Base-by-base conservation (phyloP, 2,329 filamentous ascomycete species). In the Orbilia ellipsospora region DNA sequence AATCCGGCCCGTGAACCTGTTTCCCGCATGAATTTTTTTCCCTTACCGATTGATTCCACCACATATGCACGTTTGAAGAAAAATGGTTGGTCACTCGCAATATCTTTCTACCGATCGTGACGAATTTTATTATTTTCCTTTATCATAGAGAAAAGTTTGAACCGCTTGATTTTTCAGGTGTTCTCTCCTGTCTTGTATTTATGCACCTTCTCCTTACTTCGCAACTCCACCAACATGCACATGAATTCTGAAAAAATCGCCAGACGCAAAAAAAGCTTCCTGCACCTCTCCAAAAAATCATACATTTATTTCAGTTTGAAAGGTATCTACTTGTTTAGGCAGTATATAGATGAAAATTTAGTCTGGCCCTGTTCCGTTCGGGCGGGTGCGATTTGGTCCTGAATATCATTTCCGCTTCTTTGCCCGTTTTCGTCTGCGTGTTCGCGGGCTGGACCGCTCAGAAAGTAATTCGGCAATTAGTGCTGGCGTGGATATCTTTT, bases 1-100 rank as follows among this genome's bases (percentile, higher is more conserved):
- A 36, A 50, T 12, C 57, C 70, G 70, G 70, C 70, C 70, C 70
- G 63, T 54, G 16, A 67, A 74, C 70, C 69, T 67, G 69, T 74
- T 73, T 74, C 50, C 40, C 10, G 28, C 44, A 36, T 56, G 18
- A 18, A n/a, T 18, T 20, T 23, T 48, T 20, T 54, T 50, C 45
- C 59, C 67, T 64, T 59, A 42, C 62, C 55, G 62, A 74, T 74
- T 66, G 31, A 36, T 36, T 36, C 6, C 31, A 36, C 6, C 31
- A 36, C 10, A 36, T 36, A n/a, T 28, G 18, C 20, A 62, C 20
- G 6, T 16, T 16, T 7, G 31, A 36, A 10, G 31, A 36, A 5
- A 31, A 31, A 12, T n/a, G 20, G 28, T 44, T 40, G 16, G 50
- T 51, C 51, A 16, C 55, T 18, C 59, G 59, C 59, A 63, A 59